phyloP scores from a whole-genome alignment of 176 grass and related monocot species.

The Carex parvula region DNA sequence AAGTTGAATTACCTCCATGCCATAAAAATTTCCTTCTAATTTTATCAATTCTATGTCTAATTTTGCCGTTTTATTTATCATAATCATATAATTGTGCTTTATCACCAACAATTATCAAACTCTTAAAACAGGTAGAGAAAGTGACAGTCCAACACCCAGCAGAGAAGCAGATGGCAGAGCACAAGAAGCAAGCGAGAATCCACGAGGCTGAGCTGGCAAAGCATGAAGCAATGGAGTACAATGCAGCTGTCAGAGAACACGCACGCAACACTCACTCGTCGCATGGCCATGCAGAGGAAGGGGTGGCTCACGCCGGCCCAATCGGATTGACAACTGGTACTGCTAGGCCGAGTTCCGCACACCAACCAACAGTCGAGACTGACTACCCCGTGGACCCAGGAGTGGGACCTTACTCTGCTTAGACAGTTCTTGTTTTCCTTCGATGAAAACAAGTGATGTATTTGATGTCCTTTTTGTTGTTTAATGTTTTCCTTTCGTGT shows the following conservation, averaged over 20 bases:
- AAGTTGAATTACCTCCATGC: no score
- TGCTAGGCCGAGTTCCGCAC: conserved; percentile 2
- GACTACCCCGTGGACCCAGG: not conserved
- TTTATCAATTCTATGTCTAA: no score
- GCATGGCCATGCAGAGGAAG: not conserved
- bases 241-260: conserved; percentile 14
- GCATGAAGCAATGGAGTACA: not conserved
- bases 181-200: conserved; percentile 10
- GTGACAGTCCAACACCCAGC: conserved; percentile 12
- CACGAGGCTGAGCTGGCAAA: conserved; percentile 7
- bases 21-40: no score
- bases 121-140: conserved; percentile 2
- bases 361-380: not conserved
- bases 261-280: not conserved
- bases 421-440: not conserved
- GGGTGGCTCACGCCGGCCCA: not conserved
- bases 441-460: not conserved
- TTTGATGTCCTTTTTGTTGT: not conserved
- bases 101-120: not conserved
- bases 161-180: conserved; percentile 25
- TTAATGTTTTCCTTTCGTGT: not conserved
- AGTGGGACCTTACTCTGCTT: not conserved
- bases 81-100: not conserved
- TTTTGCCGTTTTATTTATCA: not conserved
- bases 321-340: not conserved